Percentiles rank a stretch among this genome's conserved stretches.
Evolutionary conservation across 345 rosid species (phyloP).

Genomic region (Eucalyptus regnans): DNA sequence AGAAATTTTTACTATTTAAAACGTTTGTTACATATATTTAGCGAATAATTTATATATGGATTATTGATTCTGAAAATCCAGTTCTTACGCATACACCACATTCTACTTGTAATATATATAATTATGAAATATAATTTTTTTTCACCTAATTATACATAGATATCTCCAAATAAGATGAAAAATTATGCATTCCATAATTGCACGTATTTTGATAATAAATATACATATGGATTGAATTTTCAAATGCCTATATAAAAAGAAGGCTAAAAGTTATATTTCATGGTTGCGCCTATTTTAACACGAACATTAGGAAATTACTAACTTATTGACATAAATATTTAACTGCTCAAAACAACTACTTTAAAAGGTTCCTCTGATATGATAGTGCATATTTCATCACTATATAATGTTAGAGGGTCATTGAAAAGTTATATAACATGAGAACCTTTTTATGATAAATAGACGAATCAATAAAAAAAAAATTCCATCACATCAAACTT

Average conservation of each 20-base stretch:
- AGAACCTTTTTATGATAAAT: not conserved
- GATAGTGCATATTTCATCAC: not conserved
- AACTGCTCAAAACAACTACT: not conserved
- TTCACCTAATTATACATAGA: not conserved
- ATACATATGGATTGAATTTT: not conserved
- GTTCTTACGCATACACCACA: not conserved
- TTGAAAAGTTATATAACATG: not conserved
- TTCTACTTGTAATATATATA: not conserved
- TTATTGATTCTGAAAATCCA: not conserved
- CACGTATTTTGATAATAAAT: not conserved
- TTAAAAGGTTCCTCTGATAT: not conserved
- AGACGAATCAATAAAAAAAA: not conserved
- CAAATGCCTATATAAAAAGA: not conserved
- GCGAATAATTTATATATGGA: not conserved
- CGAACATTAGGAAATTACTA: not conserved
- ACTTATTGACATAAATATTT: not conserved
- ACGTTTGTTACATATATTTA: not conserved
- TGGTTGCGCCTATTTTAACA: rapidly evolving
- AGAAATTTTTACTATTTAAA: not conserved
- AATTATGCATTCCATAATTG: not conserved
- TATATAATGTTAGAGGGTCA: not conserved
- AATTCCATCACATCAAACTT: not conserved
- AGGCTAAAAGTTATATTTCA: not conserved
- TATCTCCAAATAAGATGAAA: not conserved
- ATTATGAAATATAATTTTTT: not conserved